Evolutionary conservation across 2,329 filamentous ascomycete species (phyloP).

Genomic region (Stagonosporopsis chrysanthemi): DNA sequence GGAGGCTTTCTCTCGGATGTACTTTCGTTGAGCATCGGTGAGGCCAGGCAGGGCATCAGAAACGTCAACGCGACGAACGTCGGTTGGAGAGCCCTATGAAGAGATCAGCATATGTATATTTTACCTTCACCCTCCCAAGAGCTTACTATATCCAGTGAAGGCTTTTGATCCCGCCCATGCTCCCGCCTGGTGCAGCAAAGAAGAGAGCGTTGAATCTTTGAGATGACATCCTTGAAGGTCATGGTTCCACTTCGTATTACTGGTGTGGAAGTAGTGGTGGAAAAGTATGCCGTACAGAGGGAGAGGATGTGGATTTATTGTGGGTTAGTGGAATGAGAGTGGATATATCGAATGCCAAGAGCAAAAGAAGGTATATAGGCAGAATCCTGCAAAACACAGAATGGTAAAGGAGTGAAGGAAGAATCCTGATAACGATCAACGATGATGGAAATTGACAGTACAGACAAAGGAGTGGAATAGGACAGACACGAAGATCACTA

Average conservation of each 20-base stretch:
- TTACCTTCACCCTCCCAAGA: neutral
- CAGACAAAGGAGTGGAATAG: constrained; percentile 10
- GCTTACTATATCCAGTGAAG: constrained; percentile 34
- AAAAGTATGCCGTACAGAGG: neutral
- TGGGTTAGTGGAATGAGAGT: constrained; percentile 7
- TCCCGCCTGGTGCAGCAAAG: constrained; percentile 37
- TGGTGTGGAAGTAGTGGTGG: constrained; percentile 4
- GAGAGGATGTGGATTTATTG: neutral
- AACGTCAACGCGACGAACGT: constrained; percentile 41
- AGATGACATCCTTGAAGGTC: constrained; percentile 34
- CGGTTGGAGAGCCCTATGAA: constrained; percentile 38
- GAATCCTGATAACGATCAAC: neutral
- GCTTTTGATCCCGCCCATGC: constrained; percentile 27
- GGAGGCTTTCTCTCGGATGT: constrained; percentile 43
- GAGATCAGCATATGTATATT: neutral
- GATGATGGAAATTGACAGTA: constrained; percentile 11
- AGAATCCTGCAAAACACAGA: constrained; percentile 16
- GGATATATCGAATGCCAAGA: constrained; percentile 18
- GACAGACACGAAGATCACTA: constrained; percentile 10
- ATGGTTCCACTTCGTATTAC: constrained; percentile 21
- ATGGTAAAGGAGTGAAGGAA: constrained; percentile 8
- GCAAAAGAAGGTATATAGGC: constrained; percentile 22
- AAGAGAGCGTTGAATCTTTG: constrained; percentile 31
- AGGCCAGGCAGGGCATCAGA: constrained; percentile 39
- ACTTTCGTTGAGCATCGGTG: constrained; percentile 36